A percentile compares a stretch with the other conserved stretches of the same genome.
Conservation (phyloP, 805 yeast genomes). For the Sugiyamaella floridensis region DNA sequence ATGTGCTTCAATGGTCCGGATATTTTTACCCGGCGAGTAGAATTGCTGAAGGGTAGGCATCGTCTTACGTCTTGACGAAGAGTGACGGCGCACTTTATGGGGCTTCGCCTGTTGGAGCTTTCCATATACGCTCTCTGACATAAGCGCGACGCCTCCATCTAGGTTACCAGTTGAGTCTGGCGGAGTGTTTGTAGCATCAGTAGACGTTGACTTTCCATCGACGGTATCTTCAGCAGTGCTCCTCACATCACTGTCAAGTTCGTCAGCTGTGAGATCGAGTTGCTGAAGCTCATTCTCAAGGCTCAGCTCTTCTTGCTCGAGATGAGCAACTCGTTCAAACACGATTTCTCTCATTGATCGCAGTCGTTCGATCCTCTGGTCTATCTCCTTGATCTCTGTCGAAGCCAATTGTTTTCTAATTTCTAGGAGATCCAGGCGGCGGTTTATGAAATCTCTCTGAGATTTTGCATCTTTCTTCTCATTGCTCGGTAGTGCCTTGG, state of each 20-base stretch:
- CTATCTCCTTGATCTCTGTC: slow-evolving; percentile 58
- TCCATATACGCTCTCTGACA: slow-evolving; percentile 41
- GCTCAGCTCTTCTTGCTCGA: slow-evolving; percentile 55
- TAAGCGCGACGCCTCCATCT: slow-evolving; percentile 19
- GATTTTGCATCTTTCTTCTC: slow-evolving; percentile 26
- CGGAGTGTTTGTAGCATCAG: not conserved
- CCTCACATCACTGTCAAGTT: not conserved
- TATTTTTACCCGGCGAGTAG: slow-evolving; percentile 52
- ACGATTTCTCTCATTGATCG: slow-evolving; percentile 46
- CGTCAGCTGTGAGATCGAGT: slow-evolving; percentile 9
- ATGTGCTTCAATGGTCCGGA: slow-evolving; percentile 47
- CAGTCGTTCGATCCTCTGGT: slow-evolving; percentile 46
- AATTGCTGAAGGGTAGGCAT: slow-evolving; percentile 60
- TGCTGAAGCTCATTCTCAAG: slow-evolving; percentile 36
- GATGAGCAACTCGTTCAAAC: slow-evolving; percentile 50
- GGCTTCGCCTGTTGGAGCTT: slow-evolving; percentile 29
- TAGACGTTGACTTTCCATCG: not conserved
- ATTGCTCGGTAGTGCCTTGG: slow-evolving; percentile 17
- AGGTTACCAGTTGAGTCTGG: not conserved
- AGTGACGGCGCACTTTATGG: slow-evolving; percentile 16
- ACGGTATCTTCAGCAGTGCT: not conserved
- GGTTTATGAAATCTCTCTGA: slow-evolving; percentile 37
- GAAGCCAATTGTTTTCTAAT: slow-evolving; percentile 60
- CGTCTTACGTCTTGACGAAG: slow-evolving; percentile 39
- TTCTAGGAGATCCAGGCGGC: slow-evolving; percentile 48